These are phyloP conservation scores for Chaetomium strumarium DNA, from an alignment of 2,329 filamentous ascomycete species.

Conservation along the genomic window DNA sequence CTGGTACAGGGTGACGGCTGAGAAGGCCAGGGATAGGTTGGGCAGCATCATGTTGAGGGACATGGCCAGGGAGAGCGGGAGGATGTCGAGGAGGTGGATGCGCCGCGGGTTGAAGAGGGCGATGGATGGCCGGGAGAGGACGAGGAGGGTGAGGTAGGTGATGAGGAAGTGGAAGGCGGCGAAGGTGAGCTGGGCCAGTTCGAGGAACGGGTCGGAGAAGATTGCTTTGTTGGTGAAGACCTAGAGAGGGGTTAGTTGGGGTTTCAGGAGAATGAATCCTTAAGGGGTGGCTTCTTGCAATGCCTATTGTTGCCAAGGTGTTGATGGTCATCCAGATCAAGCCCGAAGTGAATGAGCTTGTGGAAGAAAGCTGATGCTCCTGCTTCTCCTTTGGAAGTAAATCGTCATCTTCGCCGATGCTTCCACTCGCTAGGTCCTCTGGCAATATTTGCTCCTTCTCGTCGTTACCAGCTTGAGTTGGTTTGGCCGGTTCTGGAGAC, in stretches of 20 bases:
- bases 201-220: conserved; percentile 57
- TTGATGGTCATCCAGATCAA: conserved; percentile 56
- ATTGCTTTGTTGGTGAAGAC: conserved; percentile 67
- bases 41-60: conserved; percentile 63
- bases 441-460: conserved; percentile 28
- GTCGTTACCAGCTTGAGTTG: conserved; percentile 25
- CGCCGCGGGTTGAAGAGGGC: conserved; percentile 54
- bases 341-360: conserved; percentile 34
- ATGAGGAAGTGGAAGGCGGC: conserved; percentile 64
- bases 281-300: conserved; percentile 40
- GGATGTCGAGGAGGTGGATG: conserved; percentile 48
- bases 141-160: conserved; percentile 58
- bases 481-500: background rate
- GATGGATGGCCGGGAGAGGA: conserved; percentile 53
- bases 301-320: conserved; percentile 56
- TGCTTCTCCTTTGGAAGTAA: conserved; percentile 35
- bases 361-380: conserved; percentile 24
- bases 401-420: conserved; percentile 37
- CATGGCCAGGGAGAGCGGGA: conserved; percentile 63
- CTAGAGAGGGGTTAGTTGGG: conserved; percentile 32
- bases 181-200: conserved; percentile 58
- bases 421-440: conserved; percentile 33
- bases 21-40: conserved; percentile 62
- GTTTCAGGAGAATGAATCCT: background rate
- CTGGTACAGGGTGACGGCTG: conserved; percentile 65